Conservation (phyloP, 805 yeast genomes). For the Lachancea cidri region DNA sequence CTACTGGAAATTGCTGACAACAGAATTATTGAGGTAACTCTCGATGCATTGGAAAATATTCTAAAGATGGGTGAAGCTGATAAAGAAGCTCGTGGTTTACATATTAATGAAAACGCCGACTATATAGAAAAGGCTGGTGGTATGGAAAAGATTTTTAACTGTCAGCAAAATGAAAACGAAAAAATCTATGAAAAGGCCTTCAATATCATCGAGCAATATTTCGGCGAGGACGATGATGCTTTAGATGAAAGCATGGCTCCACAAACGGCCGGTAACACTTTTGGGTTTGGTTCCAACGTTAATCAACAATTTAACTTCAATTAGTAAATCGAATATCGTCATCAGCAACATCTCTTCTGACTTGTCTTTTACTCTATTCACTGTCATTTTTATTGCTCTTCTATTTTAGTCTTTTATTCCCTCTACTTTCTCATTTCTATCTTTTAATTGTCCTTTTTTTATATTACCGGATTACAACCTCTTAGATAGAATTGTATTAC, state of each 20-base stretch:
- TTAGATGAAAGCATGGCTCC: conserved; percentile 78
- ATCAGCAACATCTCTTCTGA: not conserved
- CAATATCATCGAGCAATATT: conserved; percentile 84
- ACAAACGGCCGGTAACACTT: conserved; percentile 72
- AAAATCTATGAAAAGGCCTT: conserved; percentile 89
- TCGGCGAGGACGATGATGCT: conserved; percentile 71
- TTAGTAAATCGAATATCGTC: conserved; percentile 7
- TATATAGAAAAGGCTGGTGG: conserved; percentile 98
- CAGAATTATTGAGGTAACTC: conserved; percentile 88
- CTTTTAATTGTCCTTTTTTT: too few species aligned
- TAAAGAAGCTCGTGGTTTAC: conserved; percentile 65
- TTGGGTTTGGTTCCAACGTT: conserved; percentile 75
- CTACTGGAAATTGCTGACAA: conserved; percentile 81
- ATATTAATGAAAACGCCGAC: conserved; percentile 80
- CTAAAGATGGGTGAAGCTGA: conserved; percentile 92
- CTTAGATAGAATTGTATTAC: too few species aligned
- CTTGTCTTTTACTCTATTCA: conserved; percentile 1
- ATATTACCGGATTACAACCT: too few species aligned
- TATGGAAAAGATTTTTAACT: conserved; percentile 89
- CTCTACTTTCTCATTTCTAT: not conserved
- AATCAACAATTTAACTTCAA: conserved; percentile 42
- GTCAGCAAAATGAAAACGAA: conserved; percentile 89
- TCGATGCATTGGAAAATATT: conserved; percentile 92
- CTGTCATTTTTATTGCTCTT: conserved; percentile 1
- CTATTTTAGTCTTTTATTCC: not conserved